Evolutionary conservation across 345 rosid species (phyloP), one percentile per base, ranked within the genome.

Genomic region (Rubroshorea leprosula): DNA sequence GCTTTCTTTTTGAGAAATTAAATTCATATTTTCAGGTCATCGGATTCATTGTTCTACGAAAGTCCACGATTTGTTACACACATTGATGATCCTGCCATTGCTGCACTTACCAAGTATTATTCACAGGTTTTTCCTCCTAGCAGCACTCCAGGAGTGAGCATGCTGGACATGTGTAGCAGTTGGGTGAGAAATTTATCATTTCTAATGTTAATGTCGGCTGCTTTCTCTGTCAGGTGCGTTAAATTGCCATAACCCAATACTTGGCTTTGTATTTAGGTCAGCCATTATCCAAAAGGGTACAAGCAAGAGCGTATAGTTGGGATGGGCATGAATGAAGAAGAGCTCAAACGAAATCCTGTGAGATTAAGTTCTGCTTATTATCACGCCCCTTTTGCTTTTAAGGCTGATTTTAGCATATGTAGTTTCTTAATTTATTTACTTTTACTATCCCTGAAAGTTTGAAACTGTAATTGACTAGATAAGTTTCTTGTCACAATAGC

Each of bases 151-250:
- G 95, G 91, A 76, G 75, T 76, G 31, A 80, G 89, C 79, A 80
- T 92, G 57, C 80, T 86, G n/a, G 96, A 92, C 70, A 81, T 84
- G 83, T 92, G 90, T 73, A 83, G 98, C 76, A 89, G 96, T 81
- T 89, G 96, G 96, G 96, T 89, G 71, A 50, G 89, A 41, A 13
- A 38, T 2, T 35, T 35, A 35, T 13, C 6, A 10, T 41, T 50
- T 56, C 35, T 39, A 23, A 51, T 52, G 9, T 52, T 26, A 23
- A 18, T 39, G 47, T 29, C 20, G 10, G 43, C 38, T 22, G 8
- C 24, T 6, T 39, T 23, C 18, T 60, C 21, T 20, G 38, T 49
- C 16, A 44, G 1, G 5, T 44, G 18, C 47, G n/a, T 44, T 44
- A 5, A 44, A 26, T 60, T 31, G 29, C 20, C 17, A n/a, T 49